These are phyloP conservation scores for Lichtheimia ramosa DNA, from an alignment of 371 early-diverging fungal genomes.

Conservation along the genomic window DNA sequence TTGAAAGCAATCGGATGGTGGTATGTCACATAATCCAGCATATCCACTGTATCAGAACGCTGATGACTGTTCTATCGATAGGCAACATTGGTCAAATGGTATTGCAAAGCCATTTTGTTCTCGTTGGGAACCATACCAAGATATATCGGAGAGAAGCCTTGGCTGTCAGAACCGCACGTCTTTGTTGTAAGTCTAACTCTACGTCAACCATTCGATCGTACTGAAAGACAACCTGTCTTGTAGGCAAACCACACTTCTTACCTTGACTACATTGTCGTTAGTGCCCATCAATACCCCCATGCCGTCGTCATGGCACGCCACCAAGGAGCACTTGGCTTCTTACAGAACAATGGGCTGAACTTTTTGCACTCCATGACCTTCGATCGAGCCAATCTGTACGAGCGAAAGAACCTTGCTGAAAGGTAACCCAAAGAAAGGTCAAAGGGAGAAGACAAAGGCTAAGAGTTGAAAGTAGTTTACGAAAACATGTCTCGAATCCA, in stretches of 20 bases:
- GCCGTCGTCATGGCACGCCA: slow-evolving; percentile 79
- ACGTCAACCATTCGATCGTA: not conserved
- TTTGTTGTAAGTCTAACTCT: slow-evolving; percentile 43
- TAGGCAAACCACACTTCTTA: slow-evolving; percentile 80
- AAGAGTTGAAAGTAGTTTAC: slow-evolving; percentile 16
- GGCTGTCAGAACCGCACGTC: slow-evolving; percentile 62
- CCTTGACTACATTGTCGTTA: slow-evolving; percentile 78
- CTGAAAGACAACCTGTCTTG: not conserved
- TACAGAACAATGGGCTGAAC: slow-evolving; percentile 66
- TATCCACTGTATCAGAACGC: not conserved
- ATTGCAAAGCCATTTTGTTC: slow-evolving; percentile 61
- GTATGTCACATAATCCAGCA: slow-evolving; percentile 18
- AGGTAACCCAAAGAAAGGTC: slow-evolving; percentile 40
- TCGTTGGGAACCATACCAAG: slow-evolving; percentile 59
- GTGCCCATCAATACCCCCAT: slow-evolving; percentile 73
- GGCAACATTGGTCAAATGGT: slow-evolving; percentile 59
- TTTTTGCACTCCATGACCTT: slow-evolving; percentile 75
- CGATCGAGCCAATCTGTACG: slow-evolving; percentile 71
- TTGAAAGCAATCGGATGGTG: slow-evolving; percentile 30
- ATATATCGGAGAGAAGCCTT: slow-evolving; percentile 67
- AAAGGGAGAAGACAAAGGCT: not conserved
- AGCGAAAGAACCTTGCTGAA: slow-evolving; percentile 51
- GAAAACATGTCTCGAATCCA: slow-evolving; percentile 33
- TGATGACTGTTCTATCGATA: slow-evolving; percentile 7
- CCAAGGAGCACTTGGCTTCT: slow-evolving; percentile 53